phyloP scores from a whole-genome alignment of 371 early-diverging fungal species.

The Lichtheimia ramosa region DNA sequence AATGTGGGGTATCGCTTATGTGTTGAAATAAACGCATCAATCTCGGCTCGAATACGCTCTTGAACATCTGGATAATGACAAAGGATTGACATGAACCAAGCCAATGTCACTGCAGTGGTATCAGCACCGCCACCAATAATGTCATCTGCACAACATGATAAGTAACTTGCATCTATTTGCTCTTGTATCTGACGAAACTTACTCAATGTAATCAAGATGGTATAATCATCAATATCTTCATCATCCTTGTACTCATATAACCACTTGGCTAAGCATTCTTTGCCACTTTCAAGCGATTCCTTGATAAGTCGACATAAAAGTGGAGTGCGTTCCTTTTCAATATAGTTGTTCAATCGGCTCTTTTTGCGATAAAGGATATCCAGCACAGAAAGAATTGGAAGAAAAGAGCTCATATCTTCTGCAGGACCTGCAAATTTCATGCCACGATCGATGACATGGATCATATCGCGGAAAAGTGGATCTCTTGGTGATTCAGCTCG shows the following conservation, averaged over 20 bases:
- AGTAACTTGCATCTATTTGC: neutral
- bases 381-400: conserved; percentile 14
- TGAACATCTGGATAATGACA: conserved; percentile 22
- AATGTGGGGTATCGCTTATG: conserved; percentile 18
- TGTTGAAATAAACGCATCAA: conserved; percentile 13
- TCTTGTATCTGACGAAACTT: neutral
- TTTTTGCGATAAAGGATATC: conserved; percentile 12
- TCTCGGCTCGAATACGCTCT: conserved; percentile 11
- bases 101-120: conserved; percentile 14
- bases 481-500: conserved; percentile 14
- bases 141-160: no score
- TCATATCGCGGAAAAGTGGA: conserved; percentile 13
- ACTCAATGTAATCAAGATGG: conserved; percentile 21
- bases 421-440: conserved; percentile 12
- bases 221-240: conserved; percentile 19
- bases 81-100: conserved; percentile 18
- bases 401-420: conserved; percentile 18
- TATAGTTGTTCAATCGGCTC: conserved; percentile 5
- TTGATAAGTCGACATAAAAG: conserved; percentile 10
- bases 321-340: conserved; percentile 9
- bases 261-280: conserved; percentile 18
- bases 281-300: conserved; percentile 8
- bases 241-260: conserved; percentile 12
- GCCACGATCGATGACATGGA: conserved; percentile 6
- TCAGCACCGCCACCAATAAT: conserved; percentile 26